Conservation (phyloP, 306 rosid genomes). For the Gillenia trifoliata region DNA sequence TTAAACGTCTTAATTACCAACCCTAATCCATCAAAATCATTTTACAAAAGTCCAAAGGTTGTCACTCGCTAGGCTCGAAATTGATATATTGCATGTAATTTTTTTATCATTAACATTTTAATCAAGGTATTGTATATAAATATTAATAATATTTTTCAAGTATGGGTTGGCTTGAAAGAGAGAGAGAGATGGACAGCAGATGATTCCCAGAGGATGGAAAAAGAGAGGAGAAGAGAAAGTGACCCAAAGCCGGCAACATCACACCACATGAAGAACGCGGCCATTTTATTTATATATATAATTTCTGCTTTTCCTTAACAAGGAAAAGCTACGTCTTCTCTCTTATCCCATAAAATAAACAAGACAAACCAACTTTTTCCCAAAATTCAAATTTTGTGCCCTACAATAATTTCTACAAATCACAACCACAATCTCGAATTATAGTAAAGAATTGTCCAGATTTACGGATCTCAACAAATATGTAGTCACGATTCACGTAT, state of each 20-base stretch:
- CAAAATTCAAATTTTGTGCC: not conserved
- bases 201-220: not conserved
- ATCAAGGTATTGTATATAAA: not conserved
- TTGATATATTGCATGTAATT: not conserved
- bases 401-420: not conserved
- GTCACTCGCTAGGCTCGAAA: not conserved
- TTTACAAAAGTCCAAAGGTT: not conserved
- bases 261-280: slow-evolving; percentile 10
- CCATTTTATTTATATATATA: too few species aligned
- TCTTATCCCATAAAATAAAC: too few species aligned
- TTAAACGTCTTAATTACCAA: too few species aligned
- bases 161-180: not conserved
- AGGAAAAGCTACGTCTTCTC: slow-evolving; percentile 2
- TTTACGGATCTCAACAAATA: too few species aligned
- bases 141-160: not conserved
- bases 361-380: not conserved
- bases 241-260: slow-evolving; percentile 18
- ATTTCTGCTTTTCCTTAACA: not conserved
- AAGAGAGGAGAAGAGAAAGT: not conserved
- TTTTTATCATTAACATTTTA: not conserved
- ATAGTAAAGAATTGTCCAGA: too few species aligned
- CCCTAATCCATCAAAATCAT: not conserved
- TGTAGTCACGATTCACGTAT: too few species aligned
- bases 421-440: not conserved
- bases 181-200: not conserved